Evolutionary conservation across 805 yeast species (phyloP), one percentile per base, ranked within the genome.

Genomic region (Torulaspora maleeae): DNA sequence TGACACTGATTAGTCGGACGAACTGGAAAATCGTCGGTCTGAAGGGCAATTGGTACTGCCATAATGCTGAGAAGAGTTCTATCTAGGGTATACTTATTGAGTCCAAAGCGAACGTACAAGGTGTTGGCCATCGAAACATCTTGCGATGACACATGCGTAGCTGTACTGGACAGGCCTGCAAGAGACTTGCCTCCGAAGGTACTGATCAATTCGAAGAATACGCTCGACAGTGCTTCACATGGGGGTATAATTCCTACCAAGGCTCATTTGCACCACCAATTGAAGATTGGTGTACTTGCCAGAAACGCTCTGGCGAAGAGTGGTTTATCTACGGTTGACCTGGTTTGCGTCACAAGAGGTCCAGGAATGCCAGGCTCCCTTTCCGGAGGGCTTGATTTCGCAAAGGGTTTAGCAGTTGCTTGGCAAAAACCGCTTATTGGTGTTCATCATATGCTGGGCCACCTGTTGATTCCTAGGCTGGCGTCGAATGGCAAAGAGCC

Each of bases 391-490:
- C 70, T 85, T 19, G 93, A 86, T 57, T 66, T 87, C 33, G 95
- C 95, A 0, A 84, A 87, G 56, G 99, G 98, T 0, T 68, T 93
- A 10, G 70, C 89, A 1, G 67, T 84, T 0, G 97, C 90, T 0
- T 84, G 88, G 83, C 63, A 75, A 11, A 75, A 71, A 5, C 97
- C 96, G 0, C 58, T 87, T 15, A 70, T 93, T 1, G 98, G 97
- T 0, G 96, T 91, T 0, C 95, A 93, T 62, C 99, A 93, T 59
- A 91, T 93, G 99, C 71, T 91, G 39, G 99, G 95, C 0, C 99
- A 93, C 67, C 68, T 93, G 4, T 63, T 93, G 24, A 72, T 86
- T 0, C 80, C 89, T 1, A 63, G 89, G 41, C 61, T 80, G 61
- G 67, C 61, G 17, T 57, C 66, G 41, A 70, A 69, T 39, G 79